Evolutionary conservation across 2,329 filamentous ascomycete genomes (phyloP), one percentile per base, ranked within the genome.

Genomic region (Endocalyx cinctus): DNA sequence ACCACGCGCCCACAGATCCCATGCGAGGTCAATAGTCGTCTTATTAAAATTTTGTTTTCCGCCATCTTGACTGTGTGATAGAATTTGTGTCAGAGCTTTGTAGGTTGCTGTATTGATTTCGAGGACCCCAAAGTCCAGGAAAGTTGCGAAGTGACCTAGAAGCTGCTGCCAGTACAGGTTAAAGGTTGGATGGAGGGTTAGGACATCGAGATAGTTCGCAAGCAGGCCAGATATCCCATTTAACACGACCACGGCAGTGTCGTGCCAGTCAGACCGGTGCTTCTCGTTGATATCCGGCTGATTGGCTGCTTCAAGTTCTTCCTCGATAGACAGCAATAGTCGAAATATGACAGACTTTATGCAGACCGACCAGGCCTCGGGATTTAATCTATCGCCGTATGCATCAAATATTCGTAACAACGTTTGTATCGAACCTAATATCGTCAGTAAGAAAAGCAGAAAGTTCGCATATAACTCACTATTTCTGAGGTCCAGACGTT

Each of bases 321-420:
- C 57, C 47, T 82, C 75, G n/a, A 89, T 80, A 1, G 78, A 80
- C 4, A 79, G 72, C 4, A 94, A 62, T 45, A 95, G 78, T 38
- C 77, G 78, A 59, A 95, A 89, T 2, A 95, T 71, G 6, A 96
- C 84, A 6, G 77, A 79, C 39, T 84, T 81, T 35, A 95, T 74
- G 47, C 88, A 92, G 17, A 90, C 72, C 29, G 82, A 81, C 89
- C 88, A 97, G 1, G 85, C 82, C 50, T 84, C 77, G 0, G 86
- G 72, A 25, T 75, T 81, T 5, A 96, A 69, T 33, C 84, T 82
- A 45, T 89, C 84, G 10, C 87, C 87, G 43, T 94, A 94, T 2
- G 87, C 88, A 55, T 95, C 88, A 42, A 97, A 88, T 14, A 97
- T 95, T 28, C 88, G 78, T 35, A 96, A 72, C 4, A 97, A 66